phyloP scores from a whole-genome alignment of 306 rosid genomes.

The Quillaja saponaria region DNA sequence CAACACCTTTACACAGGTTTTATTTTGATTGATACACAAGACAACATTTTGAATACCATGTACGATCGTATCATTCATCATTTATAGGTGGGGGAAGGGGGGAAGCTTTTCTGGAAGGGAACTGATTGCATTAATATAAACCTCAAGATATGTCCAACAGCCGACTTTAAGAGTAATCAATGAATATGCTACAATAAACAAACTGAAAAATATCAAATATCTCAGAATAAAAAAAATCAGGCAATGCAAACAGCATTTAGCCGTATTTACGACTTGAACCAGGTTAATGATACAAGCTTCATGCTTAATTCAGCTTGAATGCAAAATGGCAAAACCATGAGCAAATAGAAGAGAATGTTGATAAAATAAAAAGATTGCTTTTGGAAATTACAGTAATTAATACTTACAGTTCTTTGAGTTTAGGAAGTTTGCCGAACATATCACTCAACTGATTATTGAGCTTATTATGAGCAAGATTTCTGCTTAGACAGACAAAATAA shows the following conservation, averaged over 20 bases:
- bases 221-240: constrained; percentile 10
- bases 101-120: constrained; percentile 10
- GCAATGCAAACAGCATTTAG: neutral
- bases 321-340: constrained; percentile 18
- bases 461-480: constrained; percentile 72
- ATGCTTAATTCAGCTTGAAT: constrained; percentile 20
- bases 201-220: neutral
- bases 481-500: constrained; percentile 38
- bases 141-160: neutral
- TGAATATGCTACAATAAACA: too few species aligned
- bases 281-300: constrained; percentile 13
- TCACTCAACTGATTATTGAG: constrained; percentile 75
- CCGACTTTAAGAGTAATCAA: too few species aligned
- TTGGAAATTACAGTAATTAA: neutral
- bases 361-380: neutral
- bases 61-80: neutral
- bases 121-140: constrained; percentile 13
- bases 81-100: neutral
- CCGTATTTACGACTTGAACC: constrained; percentile 9
- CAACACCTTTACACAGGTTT: constrained; percentile 8
- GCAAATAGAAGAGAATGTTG: constrained; percentile 6
- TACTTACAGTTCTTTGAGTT: constrained; percentile 75
- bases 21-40: constrained; percentile 8
- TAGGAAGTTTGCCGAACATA: constrained; percentile 62
- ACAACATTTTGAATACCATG: neutral